Conservation (phyloP, 306 rosid genomes). For the Ceratonia siliqua region DNA sequence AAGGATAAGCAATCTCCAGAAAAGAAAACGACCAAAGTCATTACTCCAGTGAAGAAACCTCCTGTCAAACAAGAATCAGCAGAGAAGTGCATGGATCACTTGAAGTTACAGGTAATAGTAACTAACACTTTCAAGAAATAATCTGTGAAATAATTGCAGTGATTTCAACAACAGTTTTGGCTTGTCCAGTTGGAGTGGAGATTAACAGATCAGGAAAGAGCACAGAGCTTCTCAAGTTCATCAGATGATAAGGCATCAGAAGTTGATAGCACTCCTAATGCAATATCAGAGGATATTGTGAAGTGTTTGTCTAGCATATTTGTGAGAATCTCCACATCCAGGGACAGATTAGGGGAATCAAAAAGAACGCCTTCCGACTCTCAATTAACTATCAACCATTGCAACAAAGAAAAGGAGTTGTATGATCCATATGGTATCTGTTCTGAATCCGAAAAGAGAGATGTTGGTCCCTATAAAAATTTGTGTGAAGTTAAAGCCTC, state of each 20-base stretch:
- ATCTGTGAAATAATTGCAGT: conserved; percentile 22
- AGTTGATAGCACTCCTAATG: conserved; percentile 60
- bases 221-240: conserved; percentile 49
- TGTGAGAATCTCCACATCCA: conserved; percentile 54
- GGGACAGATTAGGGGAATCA: conserved; percentile 50
- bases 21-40: conserved; percentile 52
- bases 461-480: conserved; percentile 69
- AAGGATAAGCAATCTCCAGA: conserved; percentile 64
- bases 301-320: conserved; percentile 74
- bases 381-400: conserved; percentile 27
- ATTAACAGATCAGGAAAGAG: conserved; percentile 60
- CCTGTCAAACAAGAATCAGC: conserved; percentile 52
- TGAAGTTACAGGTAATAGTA: conserved; percentile 54
- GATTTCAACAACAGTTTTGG: conserved; percentile 21
- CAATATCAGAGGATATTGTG: conserved; percentile 74
- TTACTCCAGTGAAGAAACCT: conserved; percentile 57
- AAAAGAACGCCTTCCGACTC: conserved; percentile 32
- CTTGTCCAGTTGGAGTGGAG: conserved; percentile 60
- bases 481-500: conserved; percentile 62
- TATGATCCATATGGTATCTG: conserved; percentile 74
- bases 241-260: conserved; percentile 46
- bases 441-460: conserved; percentile 51
- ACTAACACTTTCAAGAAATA: not conserved
- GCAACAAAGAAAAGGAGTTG: conserved; percentile 47
- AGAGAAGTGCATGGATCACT: conserved; percentile 50